Evolutionary conservation across 768 basidiomycete genomes (phyloP).

Genomic region (Russula ochroleuca): DNA sequence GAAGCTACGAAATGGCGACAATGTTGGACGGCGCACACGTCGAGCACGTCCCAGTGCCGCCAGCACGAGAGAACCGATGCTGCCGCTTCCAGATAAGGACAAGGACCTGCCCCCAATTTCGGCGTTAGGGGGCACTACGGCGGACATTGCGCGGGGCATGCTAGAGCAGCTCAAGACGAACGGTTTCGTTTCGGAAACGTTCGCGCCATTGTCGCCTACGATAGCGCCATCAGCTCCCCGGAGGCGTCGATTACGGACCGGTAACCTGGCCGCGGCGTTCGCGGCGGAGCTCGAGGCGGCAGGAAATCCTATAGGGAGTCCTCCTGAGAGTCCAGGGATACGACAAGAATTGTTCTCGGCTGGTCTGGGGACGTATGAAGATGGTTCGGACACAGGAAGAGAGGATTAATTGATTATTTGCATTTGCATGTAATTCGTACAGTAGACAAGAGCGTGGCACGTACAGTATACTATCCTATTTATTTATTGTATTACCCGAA

Average conservation of each 20-base stretch:
- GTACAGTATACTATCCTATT: background rate
- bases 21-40: constrained; percentile 52
- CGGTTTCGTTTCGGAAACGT: constrained; percentile 47
- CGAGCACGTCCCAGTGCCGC: constrained; percentile 44
- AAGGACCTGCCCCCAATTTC: constrained; percentile 30
- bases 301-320: constrained; percentile 13
- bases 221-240: constrained; percentile 20
- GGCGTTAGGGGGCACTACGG: constrained; percentile 42
- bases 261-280: constrained; percentile 19
- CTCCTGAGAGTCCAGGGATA: constrained; percentile 7
- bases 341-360: background rate
- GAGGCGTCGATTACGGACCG: constrained; percentile 28
- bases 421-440: background rate
- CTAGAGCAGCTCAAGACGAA: constrained; percentile 67
- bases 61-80: constrained; percentile 32
- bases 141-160: constrained; percentile 68
- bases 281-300: constrained; percentile 28
- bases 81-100: constrained; percentile 22
- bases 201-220: constrained; percentile 29
- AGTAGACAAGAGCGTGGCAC: background rate
- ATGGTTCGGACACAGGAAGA: constrained; percentile 25
- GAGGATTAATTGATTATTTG: constrained; percentile 1
- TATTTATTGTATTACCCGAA: background rate
- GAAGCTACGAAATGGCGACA: constrained; percentile 67
- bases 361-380: constrained; percentile 2